These are phyloP conservation scores for Eruca vesicaria DNA, from an alignment of 441 rosid genomes.

Conservation along the genomic window DNA sequence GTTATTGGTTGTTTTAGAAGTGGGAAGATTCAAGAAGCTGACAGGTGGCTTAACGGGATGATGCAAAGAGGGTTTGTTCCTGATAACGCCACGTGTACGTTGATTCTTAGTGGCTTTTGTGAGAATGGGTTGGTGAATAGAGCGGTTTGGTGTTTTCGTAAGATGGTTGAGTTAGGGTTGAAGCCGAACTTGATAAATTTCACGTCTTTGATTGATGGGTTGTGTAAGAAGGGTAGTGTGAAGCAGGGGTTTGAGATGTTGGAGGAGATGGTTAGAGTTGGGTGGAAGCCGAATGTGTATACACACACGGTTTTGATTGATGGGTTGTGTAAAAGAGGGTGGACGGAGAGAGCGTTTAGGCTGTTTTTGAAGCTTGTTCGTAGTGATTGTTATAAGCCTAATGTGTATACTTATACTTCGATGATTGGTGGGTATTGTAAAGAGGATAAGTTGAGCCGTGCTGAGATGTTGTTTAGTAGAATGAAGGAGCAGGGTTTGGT, in stretches of 20 bases:
- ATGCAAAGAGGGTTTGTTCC: slow-evolving; percentile 55
- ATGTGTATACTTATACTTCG: slow-evolving; percentile 73
- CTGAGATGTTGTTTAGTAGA: slow-evolving; percentile 80
- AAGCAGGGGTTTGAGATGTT: slow-evolving; percentile 85
- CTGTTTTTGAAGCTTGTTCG: slow-evolving; percentile 80
- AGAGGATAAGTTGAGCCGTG: slow-evolving; percentile 74
- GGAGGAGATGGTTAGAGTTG: slow-evolving; percentile 80
- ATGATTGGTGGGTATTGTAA: slow-evolving; percentile 88
- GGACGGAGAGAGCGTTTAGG: slow-evolving; percentile 94
- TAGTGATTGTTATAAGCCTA: slow-evolving; percentile 78
- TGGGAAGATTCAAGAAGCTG: slow-evolving; percentile 61
- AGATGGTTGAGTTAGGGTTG: slow-evolving; percentile 60
- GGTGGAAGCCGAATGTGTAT: slow-evolving; percentile 88
- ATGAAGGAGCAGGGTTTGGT: slow-evolving; percentile 82
- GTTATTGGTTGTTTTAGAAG: slow-evolving; percentile 56
- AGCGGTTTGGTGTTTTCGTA: slow-evolving; percentile 68
- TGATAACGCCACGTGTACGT: slow-evolving; percentile 73
- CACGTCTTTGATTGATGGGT: slow-evolving; percentile 72
- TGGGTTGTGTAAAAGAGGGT: slow-evolving; percentile 87
- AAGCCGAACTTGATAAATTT: slow-evolving; percentile 78
- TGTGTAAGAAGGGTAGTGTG: slow-evolving; percentile 79
- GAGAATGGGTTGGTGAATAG: slow-evolving; percentile 58
- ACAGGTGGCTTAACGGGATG: slow-evolving; percentile 71
- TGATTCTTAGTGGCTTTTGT: slow-evolving; percentile 53
- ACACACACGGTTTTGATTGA: slow-evolving; percentile 80